A percentile compares a stretch with the other conserved stretches of the same genome.
Conservation (phyloP, 2,329 filamentous ascomycete genomes). For the Blastomyces silverae region DNA sequence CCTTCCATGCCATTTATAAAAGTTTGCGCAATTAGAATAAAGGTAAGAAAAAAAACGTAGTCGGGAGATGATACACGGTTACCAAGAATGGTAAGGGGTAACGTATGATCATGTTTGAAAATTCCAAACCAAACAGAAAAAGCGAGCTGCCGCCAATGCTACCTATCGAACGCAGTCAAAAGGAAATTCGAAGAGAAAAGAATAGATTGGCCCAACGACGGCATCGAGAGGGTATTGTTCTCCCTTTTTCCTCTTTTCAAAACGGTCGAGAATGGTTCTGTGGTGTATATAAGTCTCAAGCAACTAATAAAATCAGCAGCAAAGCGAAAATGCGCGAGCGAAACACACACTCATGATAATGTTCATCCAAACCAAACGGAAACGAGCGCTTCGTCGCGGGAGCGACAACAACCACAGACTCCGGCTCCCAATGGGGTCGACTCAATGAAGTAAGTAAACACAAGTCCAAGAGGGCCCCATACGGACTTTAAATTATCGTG, state of each 20-base stretch:
- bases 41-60: not conserved
- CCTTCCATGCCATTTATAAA: not conserved
- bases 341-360: not conserved
- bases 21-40: not conserved
- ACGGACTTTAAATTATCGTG: not conserved
- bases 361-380: not conserved
- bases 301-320: slow-evolving; percentile 1
- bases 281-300: not conserved
- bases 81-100: not conserved
- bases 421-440: not conserved
- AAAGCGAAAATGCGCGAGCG: not conserved
- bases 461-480: not conserved
- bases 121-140: not conserved
- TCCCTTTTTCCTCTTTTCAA: not conserved
- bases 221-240: not conserved
- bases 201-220: slow-evolving; percentile 4
- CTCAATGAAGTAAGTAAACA: not conserved
- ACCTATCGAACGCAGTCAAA: slow-evolving; percentile 2
- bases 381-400: not conserved
- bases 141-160: not conserved
- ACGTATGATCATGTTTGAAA: not conserved
- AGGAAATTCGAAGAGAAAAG: slow-evolving; percentile 10
- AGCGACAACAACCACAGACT: not conserved
- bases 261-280: not conserved
- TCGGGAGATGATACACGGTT: not conserved